Conservation (phyloP, 73 alveolate species). For the Stentor roeselii region DNA sequence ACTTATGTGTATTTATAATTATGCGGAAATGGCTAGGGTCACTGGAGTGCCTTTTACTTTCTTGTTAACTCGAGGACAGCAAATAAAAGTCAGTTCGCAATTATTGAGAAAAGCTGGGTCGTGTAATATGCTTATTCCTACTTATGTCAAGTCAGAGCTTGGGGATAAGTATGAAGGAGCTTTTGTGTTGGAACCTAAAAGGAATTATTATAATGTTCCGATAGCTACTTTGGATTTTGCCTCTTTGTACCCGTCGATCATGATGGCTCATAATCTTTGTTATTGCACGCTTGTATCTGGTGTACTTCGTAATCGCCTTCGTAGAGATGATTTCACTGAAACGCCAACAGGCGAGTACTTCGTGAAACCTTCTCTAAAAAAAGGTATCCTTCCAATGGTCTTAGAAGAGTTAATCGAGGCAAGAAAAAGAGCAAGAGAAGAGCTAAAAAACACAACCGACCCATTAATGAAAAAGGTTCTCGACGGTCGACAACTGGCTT, state of each 20-base stretch:
- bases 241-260: slow-evolving; percentile 99
- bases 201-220: slow-evolving; percentile 95
- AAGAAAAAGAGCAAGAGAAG: slow-evolving; percentile 92
- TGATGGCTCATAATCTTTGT: slow-evolving; percentile 99
- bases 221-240: slow-evolving; percentile 99
- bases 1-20: slow-evolving; percentile 87
- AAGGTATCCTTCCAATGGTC: slow-evolving; percentile 97
- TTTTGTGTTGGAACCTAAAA: slow-evolving; percentile 93
- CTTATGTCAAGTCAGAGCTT: slow-evolving; percentile 48
- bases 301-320: slow-evolving; percentile 29
- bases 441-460: slow-evolving; percentile 85
- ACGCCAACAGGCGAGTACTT: slow-evolving; percentile 94
- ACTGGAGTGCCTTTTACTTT: slow-evolving; percentile 97
- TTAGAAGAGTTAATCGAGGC: slow-evolving; percentile 97
- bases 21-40: slow-evolving; percentile 99
- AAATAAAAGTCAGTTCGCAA: slow-evolving; percentile 93
- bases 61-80: slow-evolving; percentile 95
- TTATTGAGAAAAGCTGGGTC: slow-evolving; percentile 87
- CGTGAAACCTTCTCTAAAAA: slow-evolving; percentile 79
- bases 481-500: slow-evolving; percentile 98
- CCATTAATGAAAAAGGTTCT: slow-evolving; percentile 94
- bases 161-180: slow-evolving; percentile 99
- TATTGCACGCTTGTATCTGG: slow-evolving; percentile 81
- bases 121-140: slow-evolving; percentile 86
- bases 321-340: slow-evolving; percentile 67